Evolutionary conservation across 2,329 filamentous ascomycete genomes (phyloP), one percentile per base, ranked within the genome.

Genomic region (Periconia sp.): DNA sequence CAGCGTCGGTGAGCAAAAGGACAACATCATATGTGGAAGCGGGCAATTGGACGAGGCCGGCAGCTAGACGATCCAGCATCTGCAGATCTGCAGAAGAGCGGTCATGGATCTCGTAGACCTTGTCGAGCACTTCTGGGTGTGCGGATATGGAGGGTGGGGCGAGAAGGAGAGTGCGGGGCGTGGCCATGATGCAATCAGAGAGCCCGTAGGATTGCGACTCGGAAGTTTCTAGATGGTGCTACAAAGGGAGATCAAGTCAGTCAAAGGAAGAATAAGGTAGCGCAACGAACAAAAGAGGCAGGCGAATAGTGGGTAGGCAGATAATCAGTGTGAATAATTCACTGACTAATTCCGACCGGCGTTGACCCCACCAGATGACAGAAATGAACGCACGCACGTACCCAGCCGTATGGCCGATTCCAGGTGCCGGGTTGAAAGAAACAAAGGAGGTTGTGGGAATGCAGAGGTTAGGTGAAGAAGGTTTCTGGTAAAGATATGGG

Each of bases 11-110:
- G 58, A 97, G 86, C 50, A 99, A 82, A 45, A 97, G 83, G 42
- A 97, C 84, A 42, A 89, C 77, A 72, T 95, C 90, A 79, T 99
- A 99, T 50, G 90, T 89, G 46, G 84, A 79, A 50, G 83, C 64
- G 1, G 92, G 89, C 0, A 99, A 85, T 8, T 86, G 80, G 53
- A 94, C 90, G 37, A 96, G 81, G 57, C 91, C 91, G 35, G 90
- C 84, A 1, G 90, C 86, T 41, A 99, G 84, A 48, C 94, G 91
- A 77, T 99, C 94, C 57, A 99, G 89, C 94, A 99, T 99, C 75
- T 97, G 94, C 49, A 99, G 82, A 71, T 99, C 94, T 57, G 92
- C 93, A 44, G 83, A 80, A 59, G 82, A 78, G 69, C 91, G 88
- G 73, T 94, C 86, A 77, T 91, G 86, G 53, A 85, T 79, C 54